A percentile compares a stretch with the other conserved stretches of the same genome.
Conservation (phyloP, 345 rosid genomes). For the Lenwebbia sp. region DNA sequence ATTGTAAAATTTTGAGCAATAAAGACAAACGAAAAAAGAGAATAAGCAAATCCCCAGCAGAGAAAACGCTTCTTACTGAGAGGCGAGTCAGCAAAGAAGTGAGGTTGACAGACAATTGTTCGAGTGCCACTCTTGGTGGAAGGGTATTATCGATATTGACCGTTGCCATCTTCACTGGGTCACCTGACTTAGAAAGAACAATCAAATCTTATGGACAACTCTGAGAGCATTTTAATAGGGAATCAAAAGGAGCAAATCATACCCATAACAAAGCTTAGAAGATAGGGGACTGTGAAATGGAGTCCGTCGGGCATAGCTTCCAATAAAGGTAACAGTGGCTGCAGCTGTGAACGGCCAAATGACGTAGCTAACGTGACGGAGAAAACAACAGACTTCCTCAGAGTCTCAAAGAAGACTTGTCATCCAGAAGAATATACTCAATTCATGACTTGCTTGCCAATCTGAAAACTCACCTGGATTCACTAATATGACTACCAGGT, state of each 20-base stretch:
- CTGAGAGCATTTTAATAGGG: neutral
- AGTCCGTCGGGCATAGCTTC: constrained; percentile 25
- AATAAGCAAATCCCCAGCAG: neutral
- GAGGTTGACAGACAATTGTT: constrained; percentile 40
- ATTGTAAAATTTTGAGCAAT: neutral
- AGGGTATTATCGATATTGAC: constrained; percentile 40
- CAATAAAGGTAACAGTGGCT: constrained; percentile 23
- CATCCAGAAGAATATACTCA: neutral
- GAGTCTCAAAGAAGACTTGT: neutral
- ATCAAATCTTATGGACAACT: neutral
- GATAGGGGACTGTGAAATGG: constrained; percentile 17
- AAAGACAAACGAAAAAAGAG: neutral
- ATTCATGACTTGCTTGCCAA: neutral
- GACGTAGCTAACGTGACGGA: constrained; percentile 21
- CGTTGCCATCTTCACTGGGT: constrained; percentile 66
- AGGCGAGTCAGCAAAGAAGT: constrained; percentile 47
- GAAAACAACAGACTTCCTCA: neutral
- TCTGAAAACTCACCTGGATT: constrained; percentile 52
- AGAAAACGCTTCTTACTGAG: constrained; percentile 32
- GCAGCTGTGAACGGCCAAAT: constrained; percentile 25
- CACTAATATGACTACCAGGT: constrained; percentile 51
- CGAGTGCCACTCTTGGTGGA: constrained; percentile 29
- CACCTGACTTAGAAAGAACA: constrained; percentile 24
- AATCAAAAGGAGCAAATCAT: neutral
- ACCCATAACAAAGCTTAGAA: constrained; percentile 33